Percentiles rank a stretch among this genome's conserved stretches.
Conservation (phyloP, 768 basidiomycete genomes). For the Hericium erinaceus region DNA sequence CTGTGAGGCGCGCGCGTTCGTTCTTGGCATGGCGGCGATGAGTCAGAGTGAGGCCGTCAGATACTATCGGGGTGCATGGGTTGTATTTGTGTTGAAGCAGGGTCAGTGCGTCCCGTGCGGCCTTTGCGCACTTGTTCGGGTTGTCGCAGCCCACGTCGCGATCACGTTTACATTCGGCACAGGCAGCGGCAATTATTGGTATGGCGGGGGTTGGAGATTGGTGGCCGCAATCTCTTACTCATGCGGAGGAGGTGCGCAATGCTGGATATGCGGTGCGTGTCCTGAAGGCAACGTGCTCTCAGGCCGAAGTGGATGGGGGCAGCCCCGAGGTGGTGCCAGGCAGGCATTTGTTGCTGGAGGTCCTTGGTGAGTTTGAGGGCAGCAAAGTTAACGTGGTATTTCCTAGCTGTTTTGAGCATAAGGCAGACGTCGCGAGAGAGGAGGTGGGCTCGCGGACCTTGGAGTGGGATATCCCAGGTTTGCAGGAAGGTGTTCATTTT, state of each 20-base stretch:
- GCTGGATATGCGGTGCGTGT: not conserved
- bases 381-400: no score
- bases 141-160: not conserved
- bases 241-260: not conserved
- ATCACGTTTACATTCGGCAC: not conserved
- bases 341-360: slow-evolving; percentile 1
- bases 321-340: slow-evolving; percentile 11
- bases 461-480: not conserved
- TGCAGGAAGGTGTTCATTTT: slow-evolving; percentile 7
- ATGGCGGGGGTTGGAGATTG: not conserved
- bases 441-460: not conserved
- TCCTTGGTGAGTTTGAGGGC: no score
- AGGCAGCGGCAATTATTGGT: not conserved
- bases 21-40: not conserved
- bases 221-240: not conserved
- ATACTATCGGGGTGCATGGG: not conserved
- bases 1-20: not conserved
- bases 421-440: not conserved
- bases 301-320: not conserved
- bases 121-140: not conserved
- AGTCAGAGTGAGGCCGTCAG: slow-evolving; percentile 1
- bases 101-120: not conserved
- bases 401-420: slow-evolving; percentile 3
- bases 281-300: not conserved
- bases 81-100: not conserved